phyloP scores from a whole-genome alignment of 768 basidiomycete species.

The Termitomyces sp. region DNA sequence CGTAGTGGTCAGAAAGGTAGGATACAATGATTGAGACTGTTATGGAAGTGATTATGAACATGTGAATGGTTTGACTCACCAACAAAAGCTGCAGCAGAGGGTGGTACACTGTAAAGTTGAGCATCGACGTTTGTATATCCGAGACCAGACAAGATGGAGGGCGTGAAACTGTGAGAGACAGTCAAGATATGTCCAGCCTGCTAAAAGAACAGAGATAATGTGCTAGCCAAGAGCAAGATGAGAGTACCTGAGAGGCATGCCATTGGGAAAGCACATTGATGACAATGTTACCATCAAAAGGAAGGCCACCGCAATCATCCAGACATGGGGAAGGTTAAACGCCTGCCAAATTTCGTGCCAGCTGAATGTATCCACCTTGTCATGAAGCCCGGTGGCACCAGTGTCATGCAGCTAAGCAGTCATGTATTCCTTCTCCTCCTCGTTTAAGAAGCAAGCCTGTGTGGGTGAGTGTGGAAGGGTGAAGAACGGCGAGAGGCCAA shows the following conservation, averaged over 20 bases:
- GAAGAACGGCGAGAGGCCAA: slow-evolving; percentile 51
- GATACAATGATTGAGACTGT: slow-evolving; percentile 37
- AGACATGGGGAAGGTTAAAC: slow-evolving; percentile 52
- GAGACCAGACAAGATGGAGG: slow-evolving; percentile 65
- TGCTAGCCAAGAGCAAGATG: slow-evolving; percentile 51
- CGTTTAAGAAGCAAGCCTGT: slow-evolving; percentile 48
- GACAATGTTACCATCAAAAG: slow-evolving; percentile 47
- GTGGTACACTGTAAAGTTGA: slow-evolving; percentile 64
- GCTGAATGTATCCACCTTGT: slow-evolving; percentile 43
- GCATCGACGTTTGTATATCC: slow-evolving; percentile 55
- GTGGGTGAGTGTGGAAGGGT: slow-evolving; percentile 45
- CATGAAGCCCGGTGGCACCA: slow-evolving; percentile 33
- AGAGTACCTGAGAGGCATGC: slow-evolving; percentile 30
- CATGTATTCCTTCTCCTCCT: slow-evolving; percentile 46
- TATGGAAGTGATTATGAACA: neutral
- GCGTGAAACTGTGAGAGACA: slow-evolving; percentile 52
- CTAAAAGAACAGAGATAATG: slow-evolving; percentile 18
- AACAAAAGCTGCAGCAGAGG: slow-evolving; percentile 50
- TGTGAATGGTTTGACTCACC: slow-evolving; percentile 29
- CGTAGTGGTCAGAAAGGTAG: slow-evolving; percentile 53
- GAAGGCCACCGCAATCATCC: slow-evolving; percentile 46
- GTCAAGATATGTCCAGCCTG: neutral
- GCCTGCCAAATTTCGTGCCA: slow-evolving; percentile 56
- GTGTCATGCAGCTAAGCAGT: slow-evolving; percentile 38
- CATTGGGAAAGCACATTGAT: neutral